Conservation (phyloP, 164 flowering plant species). For the Tetracentron sinense region DNA sequence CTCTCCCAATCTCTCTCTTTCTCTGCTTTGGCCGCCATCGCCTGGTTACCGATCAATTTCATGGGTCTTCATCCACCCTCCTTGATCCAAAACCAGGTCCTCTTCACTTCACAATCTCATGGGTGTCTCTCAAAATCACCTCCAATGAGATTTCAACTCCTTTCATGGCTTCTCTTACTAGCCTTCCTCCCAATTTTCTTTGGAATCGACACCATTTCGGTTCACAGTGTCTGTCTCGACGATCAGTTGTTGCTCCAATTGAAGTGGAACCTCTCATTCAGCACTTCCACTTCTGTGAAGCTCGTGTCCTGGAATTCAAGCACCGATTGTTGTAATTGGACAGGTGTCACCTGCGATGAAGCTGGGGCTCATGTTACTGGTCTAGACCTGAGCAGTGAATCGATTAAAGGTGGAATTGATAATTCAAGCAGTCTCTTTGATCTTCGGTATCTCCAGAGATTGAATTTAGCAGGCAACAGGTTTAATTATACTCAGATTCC, state of each 20-base stretch:
- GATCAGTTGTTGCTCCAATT: constrained; percentile 36
- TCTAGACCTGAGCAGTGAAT: constrained; percentile 26
- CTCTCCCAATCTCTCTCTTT: too few species aligned
- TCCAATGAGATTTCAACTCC: neutral
- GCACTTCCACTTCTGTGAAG: constrained; percentile 12
- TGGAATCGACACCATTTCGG: constrained; percentile 5
- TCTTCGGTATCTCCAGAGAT: constrained; percentile 10
- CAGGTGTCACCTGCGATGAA: constrained; percentile 19
- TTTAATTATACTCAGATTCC: constrained; percentile 34
- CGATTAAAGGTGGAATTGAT: constrained; percentile 19
- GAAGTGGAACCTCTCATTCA: constrained; percentile 9
- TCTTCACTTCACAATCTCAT: neutral
- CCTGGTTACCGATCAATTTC: too few species aligned
- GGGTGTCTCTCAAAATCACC: neutral
- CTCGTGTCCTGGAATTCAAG: constrained; percentile 17
- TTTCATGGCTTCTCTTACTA: neutral
- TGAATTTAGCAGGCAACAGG: constrained; percentile 37
- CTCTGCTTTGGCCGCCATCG: too few species aligned
- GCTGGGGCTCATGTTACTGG: constrained; percentile 6
- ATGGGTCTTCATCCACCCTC: neutral
- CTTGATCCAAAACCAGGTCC: neutral
- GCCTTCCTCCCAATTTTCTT: constrained; percentile 1
- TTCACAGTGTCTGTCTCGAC: constrained; percentile 22
- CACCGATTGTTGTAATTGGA: constrained; percentile 26
- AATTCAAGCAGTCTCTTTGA: constrained; percentile 16